phyloP scores from a whole-genome alignment of 1,139 yeast genomes.

The Candida smagusa region DNA sequence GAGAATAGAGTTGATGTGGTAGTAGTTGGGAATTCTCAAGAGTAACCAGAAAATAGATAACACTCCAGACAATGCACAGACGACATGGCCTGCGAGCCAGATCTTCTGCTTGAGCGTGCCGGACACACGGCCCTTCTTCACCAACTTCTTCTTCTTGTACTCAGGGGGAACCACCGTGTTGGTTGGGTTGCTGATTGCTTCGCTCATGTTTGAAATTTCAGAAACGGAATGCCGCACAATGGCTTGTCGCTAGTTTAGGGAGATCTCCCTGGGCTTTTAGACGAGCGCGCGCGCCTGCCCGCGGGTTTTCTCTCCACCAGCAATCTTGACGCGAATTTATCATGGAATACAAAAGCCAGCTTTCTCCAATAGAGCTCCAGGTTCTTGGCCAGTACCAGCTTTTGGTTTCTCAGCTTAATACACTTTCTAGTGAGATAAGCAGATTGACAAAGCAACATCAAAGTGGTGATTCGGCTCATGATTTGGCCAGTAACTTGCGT shows the following conservation, averaged over 20 bases:
- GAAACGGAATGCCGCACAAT: neutral
- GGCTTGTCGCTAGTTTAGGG: neutral
- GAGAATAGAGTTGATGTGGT: conserved; percentile 40
- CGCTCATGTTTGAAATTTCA: conserved; percentile 1
- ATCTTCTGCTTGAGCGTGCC: conserved; percentile 43
- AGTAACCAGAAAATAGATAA: conserved; percentile 47
- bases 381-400: conserved; percentile 47
- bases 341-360: conserved; percentile 28
- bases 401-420: conserved; percentile 40
- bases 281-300: conserved; percentile 1
- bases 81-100: conserved; percentile 64
- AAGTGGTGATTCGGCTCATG: conserved; percentile 19
- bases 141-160: conserved; percentile 32
- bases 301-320: neutral
- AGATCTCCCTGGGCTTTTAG: neutral
- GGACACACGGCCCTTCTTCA: conserved; percentile 36
- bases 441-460: conserved; percentile 21
- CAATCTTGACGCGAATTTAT: neutral
- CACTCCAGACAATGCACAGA: conserved; percentile 49
- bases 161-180: conserved; percentile 23
- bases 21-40: conserved; percentile 42
- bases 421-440: conserved; percentile 31
- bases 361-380: conserved; percentile 37
- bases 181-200: conserved; percentile 11
- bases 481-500: conserved; percentile 48